Percentiles rank a stretch among this genome's conserved stretches.
Evolutionary conservation across 768 basidiomycete species (phyloP).

Genomic region (Termitomyces sp.): DNA sequence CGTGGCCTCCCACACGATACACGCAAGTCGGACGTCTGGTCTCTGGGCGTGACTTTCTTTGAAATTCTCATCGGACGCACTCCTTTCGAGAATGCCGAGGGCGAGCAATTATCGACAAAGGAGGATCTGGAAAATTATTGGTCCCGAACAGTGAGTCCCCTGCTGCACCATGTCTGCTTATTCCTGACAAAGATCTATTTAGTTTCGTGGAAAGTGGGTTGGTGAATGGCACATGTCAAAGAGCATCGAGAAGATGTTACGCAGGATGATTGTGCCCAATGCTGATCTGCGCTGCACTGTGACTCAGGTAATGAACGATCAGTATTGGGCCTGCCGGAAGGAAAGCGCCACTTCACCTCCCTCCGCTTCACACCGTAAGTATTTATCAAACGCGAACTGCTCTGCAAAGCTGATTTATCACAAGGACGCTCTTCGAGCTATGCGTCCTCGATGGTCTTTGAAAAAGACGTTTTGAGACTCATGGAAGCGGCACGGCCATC

Average conservation of each 20-base stretch:
- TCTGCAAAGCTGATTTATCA: neutral
- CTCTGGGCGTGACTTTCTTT: conserved; percentile 87
- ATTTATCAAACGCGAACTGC: neutral
- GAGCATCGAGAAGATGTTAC: conserved; percentile 58
- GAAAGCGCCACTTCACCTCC: conserved; percentile 3
- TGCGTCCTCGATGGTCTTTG: conserved; percentile 41
- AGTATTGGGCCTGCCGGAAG: conserved; percentile 50
- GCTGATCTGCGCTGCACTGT: conserved; percentile 77
- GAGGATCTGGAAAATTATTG: conserved; percentile 86
- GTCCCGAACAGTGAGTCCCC: conserved; percentile 59
- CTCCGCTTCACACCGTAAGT: conserved; percentile 37
- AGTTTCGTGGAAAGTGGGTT: conserved; percentile 83
- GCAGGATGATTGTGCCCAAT: conserved; percentile 77
- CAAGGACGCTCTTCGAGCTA: conserved; percentile 44
- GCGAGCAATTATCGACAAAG: conserved; percentile 71
- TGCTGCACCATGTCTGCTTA: neutral
- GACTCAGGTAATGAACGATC: conserved; percentile 55
- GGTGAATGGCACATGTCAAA: conserved; percentile 71
- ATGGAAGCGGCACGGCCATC: conserved; percentile 27
- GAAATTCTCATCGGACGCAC: conserved; percentile 91
- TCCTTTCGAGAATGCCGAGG: conserved; percentile 81
- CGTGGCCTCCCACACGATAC: conserved; percentile 89
- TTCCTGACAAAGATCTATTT: neutral
- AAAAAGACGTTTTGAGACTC: conserved; percentile 41
- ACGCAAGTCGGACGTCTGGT: conserved; percentile 84